Base-by-base conservation (phyloP, 2,329 filamentous ascomycete genomes). In the Fusarium xylarioides region DNA sequence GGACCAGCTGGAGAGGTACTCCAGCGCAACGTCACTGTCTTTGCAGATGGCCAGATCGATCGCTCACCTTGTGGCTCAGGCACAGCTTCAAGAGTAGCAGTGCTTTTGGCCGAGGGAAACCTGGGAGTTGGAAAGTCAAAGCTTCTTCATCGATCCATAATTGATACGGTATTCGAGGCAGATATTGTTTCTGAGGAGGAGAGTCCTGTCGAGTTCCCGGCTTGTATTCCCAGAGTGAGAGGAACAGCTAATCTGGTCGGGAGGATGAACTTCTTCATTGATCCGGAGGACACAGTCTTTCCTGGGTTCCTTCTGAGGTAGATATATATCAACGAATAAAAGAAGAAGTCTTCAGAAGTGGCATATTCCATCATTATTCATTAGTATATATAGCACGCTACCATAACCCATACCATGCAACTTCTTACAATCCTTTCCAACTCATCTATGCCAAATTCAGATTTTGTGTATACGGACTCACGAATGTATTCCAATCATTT, bases 401-500 rank as follows among this genome's bases (percentile, higher is more conserved):
- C n/a, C 11, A 9, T 19, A 10, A 2, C 6, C 5, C 46, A 10
- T 16, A 5, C 8, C 26, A 6, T 2, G 21, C n/a, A n/a, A n/a
- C 11, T 14, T 21, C 19, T 2, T n/a, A 46, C 16, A 26, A 11
- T 12, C 1, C 7, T 40, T 46, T 4, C 44, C 7, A 5, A 5
- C 14, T 28, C 16, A 50, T 40, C 38, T 37, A 76, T 16, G 75
- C 71, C n/a, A 79, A 44, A 40, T 78, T 79, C 7, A 79, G 67
- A 28, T 79, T 78, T 2, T 74, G 66, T 46, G 78, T 78, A 42
- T 78, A 78, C 0, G 76, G 78, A 28, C 74, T 77, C 19, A 79
- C 77, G 42, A 73, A 78, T 3, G 68, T 67, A 34, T 66, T 70
- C 78, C 78, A 79, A 34, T 80, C 78, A 23, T 78, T 79, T 3